Evolutionary conservation across 371 early-diverging fungal species (phyloP).

Genomic region (Paraphysoderma sedebokerense): DNA sequence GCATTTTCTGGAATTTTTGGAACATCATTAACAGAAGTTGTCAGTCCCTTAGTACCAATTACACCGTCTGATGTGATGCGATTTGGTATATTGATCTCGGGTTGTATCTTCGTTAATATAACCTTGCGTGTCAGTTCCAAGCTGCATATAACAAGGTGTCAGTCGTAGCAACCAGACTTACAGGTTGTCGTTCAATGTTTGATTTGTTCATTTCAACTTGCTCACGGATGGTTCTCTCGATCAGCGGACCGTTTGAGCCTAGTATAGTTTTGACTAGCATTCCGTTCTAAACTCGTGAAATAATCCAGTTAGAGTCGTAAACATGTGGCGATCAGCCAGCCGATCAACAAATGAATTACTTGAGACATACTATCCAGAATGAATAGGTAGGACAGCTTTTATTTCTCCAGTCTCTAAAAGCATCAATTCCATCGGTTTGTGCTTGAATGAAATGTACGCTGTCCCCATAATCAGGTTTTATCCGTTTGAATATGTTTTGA

Average conservation of each 20-base stretch:
- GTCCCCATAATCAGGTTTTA: constrained; percentile 26
- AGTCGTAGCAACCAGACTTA: constrained; percentile 4
- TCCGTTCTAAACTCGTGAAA: constrained; percentile 12
- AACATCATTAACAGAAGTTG: no score
- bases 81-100: no score
- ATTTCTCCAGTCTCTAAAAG: constrained; percentile 15
- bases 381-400: constrained; percentile 27
- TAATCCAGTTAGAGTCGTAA: neutral
- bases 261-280: constrained; percentile 20
- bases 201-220: constrained; percentile 20
- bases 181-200: constrained; percentile 13
- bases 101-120: no score
- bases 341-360: neutral
- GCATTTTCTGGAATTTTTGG: no score
- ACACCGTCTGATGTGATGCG: no score
- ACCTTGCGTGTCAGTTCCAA: no score
- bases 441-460: constrained; percentile 18
- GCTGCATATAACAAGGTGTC: constrained; percentile 1
- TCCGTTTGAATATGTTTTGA: constrained; percentile 24
- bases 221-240: constrained; percentile 25
- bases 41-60: no score
- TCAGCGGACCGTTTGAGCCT: constrained; percentile 29
- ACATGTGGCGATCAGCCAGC: neutral
- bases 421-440: constrained; percentile 18
- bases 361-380: constrained; percentile 18